A percentile compares a stretch with the other conserved stretches of the same genome.
These are phyloP conservation scores for Moesziomyces antarcticus DNA, from an alignment of 1,284 basidiomycete genomes.

Conservation along the genomic window DNA sequence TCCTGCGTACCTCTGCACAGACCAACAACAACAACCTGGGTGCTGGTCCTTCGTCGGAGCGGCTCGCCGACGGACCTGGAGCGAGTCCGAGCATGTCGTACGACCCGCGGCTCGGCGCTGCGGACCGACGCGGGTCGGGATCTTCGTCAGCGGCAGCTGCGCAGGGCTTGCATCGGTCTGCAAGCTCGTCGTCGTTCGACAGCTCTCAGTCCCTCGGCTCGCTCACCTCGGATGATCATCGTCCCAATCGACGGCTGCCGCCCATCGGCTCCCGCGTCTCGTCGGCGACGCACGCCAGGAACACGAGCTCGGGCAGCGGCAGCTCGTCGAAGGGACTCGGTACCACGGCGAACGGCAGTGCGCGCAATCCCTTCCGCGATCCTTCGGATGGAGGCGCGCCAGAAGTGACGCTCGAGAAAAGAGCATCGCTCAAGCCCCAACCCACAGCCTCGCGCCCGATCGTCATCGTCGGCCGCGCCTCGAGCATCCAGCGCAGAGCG, in stretches of 20 bases:
- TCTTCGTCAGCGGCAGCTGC: constrained; percentile 13
- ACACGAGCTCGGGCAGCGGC: constrained; percentile 12
- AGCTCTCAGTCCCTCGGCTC: constrained; percentile 32
- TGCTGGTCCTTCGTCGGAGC: constrained; percentile 41
- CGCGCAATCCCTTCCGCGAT: constrained; percentile 35
- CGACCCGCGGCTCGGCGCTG: not conserved
- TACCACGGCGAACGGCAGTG: constrained; percentile 2
- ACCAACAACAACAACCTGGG: constrained; percentile 27
- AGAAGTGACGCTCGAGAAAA: constrained; percentile 2
- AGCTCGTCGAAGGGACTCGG: constrained; percentile 1
- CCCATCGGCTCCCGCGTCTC: constrained; percentile 41
- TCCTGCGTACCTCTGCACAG: constrained; percentile 16
- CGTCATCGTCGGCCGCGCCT: constrained; percentile 54
- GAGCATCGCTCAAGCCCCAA: constrained; percentile 29
- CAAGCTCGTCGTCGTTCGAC: constrained; percentile 30
- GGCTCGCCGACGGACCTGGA: constrained; percentile 28
- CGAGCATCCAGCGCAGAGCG: constrained; percentile 40
- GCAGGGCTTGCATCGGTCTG: constrained; percentile 17
- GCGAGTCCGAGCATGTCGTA: constrained; percentile 18
- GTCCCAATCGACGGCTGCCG: constrained; percentile 30
- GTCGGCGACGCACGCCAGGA: constrained; percentile 8
- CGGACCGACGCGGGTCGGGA: constrained; percentile 12
- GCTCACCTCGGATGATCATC: constrained; percentile 28
- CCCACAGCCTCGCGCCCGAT: constrained; percentile 48
- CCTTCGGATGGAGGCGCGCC: constrained; percentile 16